Base-by-base conservation (phyloP, 108 stramenopile genomes). In the Skeletonema marinoi region DNA sequence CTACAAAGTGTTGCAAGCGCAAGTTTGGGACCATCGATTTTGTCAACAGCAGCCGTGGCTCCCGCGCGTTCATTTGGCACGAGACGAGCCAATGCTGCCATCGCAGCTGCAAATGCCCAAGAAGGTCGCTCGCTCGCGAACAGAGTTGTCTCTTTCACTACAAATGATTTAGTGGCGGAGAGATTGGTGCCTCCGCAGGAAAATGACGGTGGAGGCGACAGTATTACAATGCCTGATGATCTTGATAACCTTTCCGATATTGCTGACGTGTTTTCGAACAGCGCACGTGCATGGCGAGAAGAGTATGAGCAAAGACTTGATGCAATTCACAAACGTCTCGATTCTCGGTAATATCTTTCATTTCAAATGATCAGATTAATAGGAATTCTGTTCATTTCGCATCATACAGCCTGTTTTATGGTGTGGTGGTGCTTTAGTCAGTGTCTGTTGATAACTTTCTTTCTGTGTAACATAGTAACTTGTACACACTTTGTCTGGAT, bases 161-260 rank as follows among this genome's bases (percentile, higher is more conserved):
- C 79, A 8, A 68, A 78, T 62, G 78, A 73, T 71, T 61, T 80
- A 61, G 67, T 60, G 32, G 63, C 39, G 5, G 78, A 71, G 48
- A 78, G 65, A 83, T 48, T 31, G 11, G 51, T 54, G 3, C 70
- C 50, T 36, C 33, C 35, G 21, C 75, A 74, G 56, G 80, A 77
- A 66, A 66, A 66, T 56, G 77, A 73, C 32, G 85, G 73, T 12
- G 81, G 76, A 58, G 85, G 79, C 17, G 85, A 85, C 59, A 70
- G 68, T 33, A 82, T 85, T 38, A 85, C 85, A 31, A 80, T 85
- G 77, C 85, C 85, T 21, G 85, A 85, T 66, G 85, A 85, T 42
- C 65, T 82, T 36, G 85, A 85, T 62, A 82, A 81, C 61, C 71
- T 85, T 30, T 78, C 77, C 19, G 85, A 85, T 68, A 66, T 82